Evolutionary conservation across 176 grass and related monocot species (phyloP).

Genomic region (Eragrostis curvula): DNA sequence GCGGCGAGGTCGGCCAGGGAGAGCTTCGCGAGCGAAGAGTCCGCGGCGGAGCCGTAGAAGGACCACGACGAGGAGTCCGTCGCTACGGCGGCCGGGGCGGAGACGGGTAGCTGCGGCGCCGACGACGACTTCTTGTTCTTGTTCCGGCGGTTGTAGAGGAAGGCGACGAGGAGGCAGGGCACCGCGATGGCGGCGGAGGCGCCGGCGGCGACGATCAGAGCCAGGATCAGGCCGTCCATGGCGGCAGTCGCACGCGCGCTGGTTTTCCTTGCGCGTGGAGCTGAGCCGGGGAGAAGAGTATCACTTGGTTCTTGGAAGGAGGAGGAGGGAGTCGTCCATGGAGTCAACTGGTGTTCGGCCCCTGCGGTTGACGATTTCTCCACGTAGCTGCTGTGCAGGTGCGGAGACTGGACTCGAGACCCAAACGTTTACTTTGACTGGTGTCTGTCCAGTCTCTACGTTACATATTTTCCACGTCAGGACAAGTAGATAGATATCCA

Average conservation of each 20-base stretch:
- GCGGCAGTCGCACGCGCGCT: background rate
- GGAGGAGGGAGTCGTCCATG: slow-evolving; percentile 25
- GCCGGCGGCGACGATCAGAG: slow-evolving; percentile 35
- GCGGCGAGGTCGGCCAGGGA: slow-evolving; percentile 68
- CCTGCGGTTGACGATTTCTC: slow-evolving; percentile 25
- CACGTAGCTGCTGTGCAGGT: background rate
- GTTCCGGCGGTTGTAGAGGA: slow-evolving; percentile 40
- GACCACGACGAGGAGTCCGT: slow-evolving; percentile 35
- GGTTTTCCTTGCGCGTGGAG: background rate
- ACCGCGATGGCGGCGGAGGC: slow-evolving; percentile 43
- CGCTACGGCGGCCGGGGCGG: background rate
- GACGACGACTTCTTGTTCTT: background rate
- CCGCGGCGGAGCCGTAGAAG: background rate
- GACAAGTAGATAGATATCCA: no score
- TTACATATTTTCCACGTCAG: no score
- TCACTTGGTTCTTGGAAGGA: background rate
- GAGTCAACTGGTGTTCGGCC: slow-evolving; percentile 34
- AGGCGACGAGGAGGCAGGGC: slow-evolving; percentile 41
- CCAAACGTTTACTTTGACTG: slow-evolving; percentile 30
- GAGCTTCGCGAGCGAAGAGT: slow-evolving; percentile 51
- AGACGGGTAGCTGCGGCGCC: slow-evolving; percentile 7
- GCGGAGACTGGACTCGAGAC: background rate
- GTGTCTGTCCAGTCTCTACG: background rate
- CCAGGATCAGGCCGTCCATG: slow-evolving; percentile 52
- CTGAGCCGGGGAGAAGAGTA: background rate